These are phyloP conservation scores for Cyclotella choctawhatcheeana DNA, from an alignment of 108 stramenopile species.

Conservation along the genomic window DNA sequence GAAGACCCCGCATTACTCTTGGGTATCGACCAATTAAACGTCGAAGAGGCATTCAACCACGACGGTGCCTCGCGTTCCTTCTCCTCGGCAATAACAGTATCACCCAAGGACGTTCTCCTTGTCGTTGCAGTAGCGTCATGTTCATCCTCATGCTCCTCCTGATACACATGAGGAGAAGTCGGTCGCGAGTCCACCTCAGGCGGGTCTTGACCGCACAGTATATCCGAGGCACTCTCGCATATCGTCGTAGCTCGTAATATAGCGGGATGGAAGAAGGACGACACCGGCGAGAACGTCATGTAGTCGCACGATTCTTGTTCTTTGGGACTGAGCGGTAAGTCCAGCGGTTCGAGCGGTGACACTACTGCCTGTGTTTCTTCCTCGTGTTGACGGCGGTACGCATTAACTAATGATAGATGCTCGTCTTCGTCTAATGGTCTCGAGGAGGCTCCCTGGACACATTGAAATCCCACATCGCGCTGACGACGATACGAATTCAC, in stretches of 20 bases:
- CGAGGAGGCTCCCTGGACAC: too few relatives aligned
- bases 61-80: background rate
- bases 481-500: too few relatives aligned
- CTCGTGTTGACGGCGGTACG: background rate
- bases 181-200: slow-evolving; percentile 18
- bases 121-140: too few relatives aligned
- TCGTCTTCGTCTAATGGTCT: background rate
- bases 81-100: background rate
- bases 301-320: background rate
- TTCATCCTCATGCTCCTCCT: background rate
- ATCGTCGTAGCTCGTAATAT: slow-evolving; percentile 14
- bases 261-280: slow-evolving; percentile 15
- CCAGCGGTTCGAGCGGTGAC: background rate
- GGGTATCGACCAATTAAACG: slow-evolving; percentile 8
- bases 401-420: background rate
- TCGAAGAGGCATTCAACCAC: background rate
- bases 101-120: too few relatives aligned
- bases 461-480: too few relatives aligned
- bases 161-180: background rate
- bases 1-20: background rate
- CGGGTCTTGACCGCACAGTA: slow-evolving; percentile 17
- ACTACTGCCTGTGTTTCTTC: background rate
- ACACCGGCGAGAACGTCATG: slow-evolving; percentile 7
- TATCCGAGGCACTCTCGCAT: slow-evolving; percentile 17
- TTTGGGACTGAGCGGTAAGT: background rate